Evolutionary conservation across 2,329 filamentous ascomycete species (phyloP), one percentile per base, ranked within the genome.

Genomic region (Malbranchea cinnamomea): DNA sequence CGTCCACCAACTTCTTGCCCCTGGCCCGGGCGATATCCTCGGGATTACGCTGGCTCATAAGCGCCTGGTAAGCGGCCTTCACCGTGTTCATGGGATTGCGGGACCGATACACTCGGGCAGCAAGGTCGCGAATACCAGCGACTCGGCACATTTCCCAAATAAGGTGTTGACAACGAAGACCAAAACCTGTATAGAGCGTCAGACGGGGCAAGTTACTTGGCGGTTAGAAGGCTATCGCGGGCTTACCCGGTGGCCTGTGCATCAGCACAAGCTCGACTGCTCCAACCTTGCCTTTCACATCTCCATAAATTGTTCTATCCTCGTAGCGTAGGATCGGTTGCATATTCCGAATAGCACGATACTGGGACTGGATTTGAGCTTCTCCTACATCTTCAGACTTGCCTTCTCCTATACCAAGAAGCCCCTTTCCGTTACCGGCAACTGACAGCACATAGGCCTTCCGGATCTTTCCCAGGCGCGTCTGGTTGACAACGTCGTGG

Each of bases 71-170:
- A 23, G 83, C 71, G 9, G 89, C 89, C 63, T 94, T 94, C 59
- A 93, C 79, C 11, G 85, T 82, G 64, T 98, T 98, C 84, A 95
- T 93, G 43, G 84, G 83, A 65, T 93, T 95, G 47, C 85, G 73
- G 38, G 82, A 82, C 26, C 87, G 78, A 21, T 77, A 75, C 38
- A 92, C 85, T 42, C 71, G 70, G 28, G 82, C 85, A 10, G 84
- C 71, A 19, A 98, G 70, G 53, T 98, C 89, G 40, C 77, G 67
- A 47, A 98, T 83, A 41, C 89, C 89, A 23, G 74, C 79, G 28
- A 76, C 75, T 40, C 83, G 78, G 50, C 81, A 85, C 65, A 98
- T 84, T 56, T 98, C 87, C 57, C 85, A 95, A 54, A 98, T 87
- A 41, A 84, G 72, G 50, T 81, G 74, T 45, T 92, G 83, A 52